Evolutionary conservation across 2,329 filamentous ascomycete species (phyloP).

Genomic region (Trichocomaceae sp.): DNA sequence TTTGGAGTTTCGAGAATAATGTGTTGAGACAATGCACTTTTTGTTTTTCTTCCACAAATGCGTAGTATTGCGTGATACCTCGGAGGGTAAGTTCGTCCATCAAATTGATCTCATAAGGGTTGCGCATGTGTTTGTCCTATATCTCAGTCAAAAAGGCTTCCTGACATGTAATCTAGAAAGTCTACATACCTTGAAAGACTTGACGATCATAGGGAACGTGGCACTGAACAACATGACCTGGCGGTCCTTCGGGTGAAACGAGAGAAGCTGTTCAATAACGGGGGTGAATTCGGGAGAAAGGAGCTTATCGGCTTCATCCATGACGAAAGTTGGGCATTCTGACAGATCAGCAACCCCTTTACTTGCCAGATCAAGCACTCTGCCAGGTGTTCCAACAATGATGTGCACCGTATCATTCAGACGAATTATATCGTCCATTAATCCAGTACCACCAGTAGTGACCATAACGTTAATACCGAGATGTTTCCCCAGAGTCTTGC

Average conservation of each 20-base stretch:
- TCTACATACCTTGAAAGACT: constrained; percentile 66
- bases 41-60: constrained; percentile 98
- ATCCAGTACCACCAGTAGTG: constrained; percentile 87
- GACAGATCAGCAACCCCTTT: constrained; percentile 95
- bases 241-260: constrained; percentile 92
- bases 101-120: constrained; percentile 96
- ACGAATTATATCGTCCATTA: constrained; percentile 95
- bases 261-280: constrained; percentile 90
- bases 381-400: constrained; percentile 91
- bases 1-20: constrained; percentile 96
- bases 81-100: constrained; percentile 98
- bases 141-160: not conserved
- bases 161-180: not conserved
- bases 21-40: constrained; percentile 99
- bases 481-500: constrained; percentile 96
- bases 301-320: constrained; percentile 98
- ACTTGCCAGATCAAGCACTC: constrained; percentile 91
- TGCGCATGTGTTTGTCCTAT: constrained; percentile 89
- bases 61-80: constrained; percentile 98
- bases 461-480: constrained; percentile 99
- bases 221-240: constrained; percentile 99
- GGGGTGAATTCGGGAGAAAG: constrained; percentile 95
- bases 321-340: constrained; percentile 95
- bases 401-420: constrained; percentile 93
- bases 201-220: constrained; percentile 94